Evolutionary conservation across 768 basidiomycete genomes (phyloP).

Genomic region (Lactifluus echinatus): DNA sequence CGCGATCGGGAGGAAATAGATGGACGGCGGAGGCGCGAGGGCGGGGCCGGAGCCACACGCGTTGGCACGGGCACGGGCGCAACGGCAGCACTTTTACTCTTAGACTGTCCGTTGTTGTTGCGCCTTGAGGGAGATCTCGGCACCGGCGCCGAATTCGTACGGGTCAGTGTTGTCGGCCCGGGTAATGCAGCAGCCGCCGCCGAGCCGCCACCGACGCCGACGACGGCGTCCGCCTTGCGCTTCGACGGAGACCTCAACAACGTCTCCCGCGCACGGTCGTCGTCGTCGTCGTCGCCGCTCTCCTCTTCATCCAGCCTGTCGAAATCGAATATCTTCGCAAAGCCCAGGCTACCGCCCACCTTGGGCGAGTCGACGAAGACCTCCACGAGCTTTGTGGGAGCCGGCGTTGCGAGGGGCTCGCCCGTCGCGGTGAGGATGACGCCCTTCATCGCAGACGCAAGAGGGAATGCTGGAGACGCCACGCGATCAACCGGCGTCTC

Average conservation of each 20-base stretch:
- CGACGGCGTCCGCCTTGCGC: neutral
- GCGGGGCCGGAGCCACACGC: constrained; percentile 12
- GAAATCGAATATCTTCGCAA: constrained; percentile 72
- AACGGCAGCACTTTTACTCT: neutral
- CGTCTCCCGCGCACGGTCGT: constrained; percentile 22
- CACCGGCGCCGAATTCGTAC: neutral
- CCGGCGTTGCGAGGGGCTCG: constrained; percentile 62
- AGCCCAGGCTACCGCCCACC: constrained; percentile 41
- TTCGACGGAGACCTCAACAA: constrained; percentile 33
- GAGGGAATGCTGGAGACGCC: constrained; percentile 21
- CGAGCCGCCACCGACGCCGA: too few species aligned
- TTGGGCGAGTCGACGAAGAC: constrained; percentile 63
- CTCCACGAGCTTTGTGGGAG: constrained; percentile 53
- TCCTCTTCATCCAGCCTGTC: constrained; percentile 29
- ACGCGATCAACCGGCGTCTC: constrained; percentile 47
- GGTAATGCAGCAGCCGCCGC: too few species aligned
- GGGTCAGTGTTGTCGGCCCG: neutral
- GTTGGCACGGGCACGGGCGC: constrained; percentile 23
- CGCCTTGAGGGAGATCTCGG: constrained; percentile 40
- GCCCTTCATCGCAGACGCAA: constrained; percentile 39
- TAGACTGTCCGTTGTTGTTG: too few species aligned
- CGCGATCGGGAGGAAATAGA: constrained; percentile 17
- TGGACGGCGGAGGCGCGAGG: constrained; percentile 24
- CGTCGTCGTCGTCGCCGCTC: constrained; percentile 22
- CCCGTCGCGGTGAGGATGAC: constrained; percentile 76